Evolutionary conservation across 352 stramenopile genomes (phyloP), one percentile per base, ranked within the genome.

Genomic region (Aphanomyces astaci): DNA sequence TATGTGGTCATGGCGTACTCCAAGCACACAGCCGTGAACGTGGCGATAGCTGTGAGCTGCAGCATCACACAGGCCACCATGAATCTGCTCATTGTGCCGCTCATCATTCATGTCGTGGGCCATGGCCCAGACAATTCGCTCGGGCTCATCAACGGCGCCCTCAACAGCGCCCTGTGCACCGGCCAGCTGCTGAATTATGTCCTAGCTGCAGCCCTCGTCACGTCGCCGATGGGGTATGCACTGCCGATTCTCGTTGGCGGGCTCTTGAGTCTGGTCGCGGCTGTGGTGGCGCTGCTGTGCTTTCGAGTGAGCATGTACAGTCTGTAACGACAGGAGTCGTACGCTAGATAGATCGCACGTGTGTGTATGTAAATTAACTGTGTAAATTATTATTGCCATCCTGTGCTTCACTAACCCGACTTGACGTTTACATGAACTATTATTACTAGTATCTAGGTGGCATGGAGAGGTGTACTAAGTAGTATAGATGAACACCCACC

Each of bases 151-250:
- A 79, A 88, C 10, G 82, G 84, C 1, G 81, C 84, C 3, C 73
- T 90, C 31, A 90, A 90, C 72, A 90, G 82, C 43, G 79, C 84
- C 53, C 88, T 87, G 64, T 90, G 82, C 67, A 31, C 88, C 1
- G 81, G 82, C 4, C 84, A 92, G 36, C 56, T 92, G 33, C 71
- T 90, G 39, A 92, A 92, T 70, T 92, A 89, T 62, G 64, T 78
- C 22, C 62, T 88, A 28, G 80, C 78, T 2, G 73, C 81, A 39
- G 79, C 70, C 17, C 63, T 92, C 1, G 82, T 90, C 33, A 76
- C 85, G 36, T 88, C 84, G 1, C 76, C 78, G 49, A 65, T 90
- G 22, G 82, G 80, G 0, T 89, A 88, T 57, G 72, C 72, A 5
- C 65, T 90, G 2, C 82, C 82, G 22, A 76, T 92, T 22, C 78